phyloP scores from a whole-genome alignment of 2,329 filamentous ascomycete species.

The Lachnellula arida region DNA sequence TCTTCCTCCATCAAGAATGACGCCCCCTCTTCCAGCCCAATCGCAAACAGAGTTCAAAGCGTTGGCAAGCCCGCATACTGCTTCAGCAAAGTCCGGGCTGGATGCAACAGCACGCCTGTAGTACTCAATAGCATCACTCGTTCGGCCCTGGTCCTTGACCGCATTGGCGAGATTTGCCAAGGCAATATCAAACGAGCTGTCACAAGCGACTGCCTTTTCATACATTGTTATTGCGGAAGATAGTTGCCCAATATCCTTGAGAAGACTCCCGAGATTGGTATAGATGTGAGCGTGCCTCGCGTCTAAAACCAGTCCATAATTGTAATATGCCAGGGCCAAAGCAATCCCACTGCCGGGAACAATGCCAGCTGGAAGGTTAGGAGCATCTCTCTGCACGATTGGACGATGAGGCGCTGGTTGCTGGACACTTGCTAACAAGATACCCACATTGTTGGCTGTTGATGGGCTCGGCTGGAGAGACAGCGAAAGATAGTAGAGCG shows the following conservation, averaged over 20 bases:
- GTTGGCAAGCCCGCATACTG: conserved; percentile 91
- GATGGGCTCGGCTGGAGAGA: conserved; percentile 94
- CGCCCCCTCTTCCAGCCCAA: conserved; percentile 85
- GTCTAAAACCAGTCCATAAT: conserved; percentile 86
- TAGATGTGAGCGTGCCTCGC: conserved; percentile 90
- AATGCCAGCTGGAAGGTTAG: conserved; percentile 55
- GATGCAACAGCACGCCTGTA: conserved; percentile 85
- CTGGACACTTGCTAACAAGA: conserved; percentile 90
- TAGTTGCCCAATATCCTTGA: conserved; percentile 94
- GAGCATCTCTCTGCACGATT: conserved; percentile 27
- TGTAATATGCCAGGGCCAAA: conserved; percentile 87
- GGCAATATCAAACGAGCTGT: conserved; percentile 94
- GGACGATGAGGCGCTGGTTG: conserved; percentile 47
- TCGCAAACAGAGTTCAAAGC: conserved; percentile 95
- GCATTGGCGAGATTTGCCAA: conserved; percentile 95
- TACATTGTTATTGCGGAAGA: conserved; percentile 95
- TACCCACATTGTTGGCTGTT: conserved; percentile 96
- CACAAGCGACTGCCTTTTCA: conserved; percentile 85
- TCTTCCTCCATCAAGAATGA: conserved; percentile 65
- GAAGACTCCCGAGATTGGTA: conserved; percentile 88
- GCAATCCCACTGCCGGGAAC: conserved; percentile 80
- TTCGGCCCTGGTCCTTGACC: conserved; percentile 91
- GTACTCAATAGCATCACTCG: conserved; percentile 86
- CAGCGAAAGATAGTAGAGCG: conserved; percentile 90
- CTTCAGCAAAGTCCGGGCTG: conserved; percentile 96